Evolutionary conservation across 2,329 filamentous ascomycete genomes (phyloP).

Genomic region (Colletotrichum ledebouriae): DNA sequence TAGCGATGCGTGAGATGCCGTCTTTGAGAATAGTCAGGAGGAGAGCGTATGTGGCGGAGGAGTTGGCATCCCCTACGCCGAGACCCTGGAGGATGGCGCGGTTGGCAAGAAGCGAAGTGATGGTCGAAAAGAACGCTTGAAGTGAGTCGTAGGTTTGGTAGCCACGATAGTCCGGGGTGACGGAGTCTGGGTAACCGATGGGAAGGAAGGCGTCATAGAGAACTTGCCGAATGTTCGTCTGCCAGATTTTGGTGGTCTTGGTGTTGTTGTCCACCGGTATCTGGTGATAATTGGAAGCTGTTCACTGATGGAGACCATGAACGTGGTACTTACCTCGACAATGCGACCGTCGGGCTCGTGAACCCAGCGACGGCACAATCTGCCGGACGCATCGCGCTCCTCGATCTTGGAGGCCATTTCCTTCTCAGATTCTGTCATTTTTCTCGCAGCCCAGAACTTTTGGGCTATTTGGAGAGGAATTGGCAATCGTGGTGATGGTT

Average conservation of each 20-base stretch:
- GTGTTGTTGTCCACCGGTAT: conserved; percentile 10
- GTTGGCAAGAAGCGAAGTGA: conserved; percentile 83
- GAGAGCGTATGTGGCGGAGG: conserved; percentile 84
- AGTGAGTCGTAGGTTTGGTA: conserved; percentile 81
- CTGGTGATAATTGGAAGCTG: not conserved
- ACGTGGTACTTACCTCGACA: conserved; percentile 17
- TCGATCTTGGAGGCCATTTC: not conserved
- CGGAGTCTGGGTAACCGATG: conserved; percentile 88
- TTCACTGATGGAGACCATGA: not conserved
- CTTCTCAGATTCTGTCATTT: not conserved
- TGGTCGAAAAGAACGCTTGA: conserved; percentile 87
- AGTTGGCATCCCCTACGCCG: conserved; percentile 85
- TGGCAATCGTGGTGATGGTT: not conserved
- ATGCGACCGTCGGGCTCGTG: conserved; percentile 8
- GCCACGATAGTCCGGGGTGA: conserved; percentile 85
- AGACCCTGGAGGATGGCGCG: conserved; percentile 83
- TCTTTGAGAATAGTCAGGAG: conserved; percentile 88
- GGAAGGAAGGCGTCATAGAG: conserved; percentile 83
- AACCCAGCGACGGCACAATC: conserved; percentile 25
- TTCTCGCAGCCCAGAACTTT: not conserved
- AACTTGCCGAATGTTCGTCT: conserved; percentile 43
- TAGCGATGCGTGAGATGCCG: conserved; percentile 83
- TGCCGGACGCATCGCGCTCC: conserved; percentile 31
- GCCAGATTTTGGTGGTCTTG: conserved; percentile 35
- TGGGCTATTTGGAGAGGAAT: not conserved